phyloP scores from a whole-genome alignment of 192 early-diverging fungal species.

The Mortierella hygrophila region DNA sequence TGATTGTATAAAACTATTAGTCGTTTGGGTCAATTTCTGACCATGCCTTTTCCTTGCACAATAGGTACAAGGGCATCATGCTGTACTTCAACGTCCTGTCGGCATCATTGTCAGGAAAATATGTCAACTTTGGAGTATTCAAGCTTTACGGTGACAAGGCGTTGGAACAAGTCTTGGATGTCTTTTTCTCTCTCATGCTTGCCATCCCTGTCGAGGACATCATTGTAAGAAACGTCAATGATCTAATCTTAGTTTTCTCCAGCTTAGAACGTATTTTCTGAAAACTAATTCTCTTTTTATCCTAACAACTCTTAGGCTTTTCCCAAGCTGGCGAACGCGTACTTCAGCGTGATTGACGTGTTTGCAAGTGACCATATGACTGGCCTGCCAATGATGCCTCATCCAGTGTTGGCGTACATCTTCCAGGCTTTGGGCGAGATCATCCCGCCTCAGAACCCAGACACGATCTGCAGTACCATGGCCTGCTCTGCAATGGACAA shows the following conservation, averaged over 20 bases:
- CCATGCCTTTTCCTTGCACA: not conserved
- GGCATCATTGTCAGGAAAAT: constrained; percentile 79
- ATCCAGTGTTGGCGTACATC: constrained; percentile 74
- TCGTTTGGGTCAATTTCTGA: not conserved
- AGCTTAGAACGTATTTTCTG: not conserved
- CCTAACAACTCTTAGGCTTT: constrained; percentile 60
- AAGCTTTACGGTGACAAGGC: constrained; percentile 88
- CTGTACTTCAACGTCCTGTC: constrained; percentile 81
- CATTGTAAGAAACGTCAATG: constrained; percentile 60
- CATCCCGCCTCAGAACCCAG: constrained; percentile 63
- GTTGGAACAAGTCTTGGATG: constrained; percentile 72
- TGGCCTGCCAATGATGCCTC: constrained; percentile 68
- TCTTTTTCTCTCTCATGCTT: constrained; percentile 78
- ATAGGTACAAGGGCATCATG: constrained; percentile 81
- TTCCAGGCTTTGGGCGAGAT: constrained; percentile 83
- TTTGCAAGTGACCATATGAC: constrained; percentile 77
- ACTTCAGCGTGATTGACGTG: constrained; percentile 77
- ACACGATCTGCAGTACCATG: constrained; percentile 61
- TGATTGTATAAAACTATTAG: not conserved
- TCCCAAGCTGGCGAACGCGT: constrained; percentile 70
- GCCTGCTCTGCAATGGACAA: constrained; percentile 82
- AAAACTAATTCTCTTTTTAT: not conserved
- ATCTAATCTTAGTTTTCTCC: not conserved
- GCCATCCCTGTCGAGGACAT: constrained; percentile 82
- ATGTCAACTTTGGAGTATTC: constrained; percentile 94